Evolutionary conservation across 2,329 filamentous ascomycete genomes (phyloP).

Genomic region (Pseudogymnoascus sp.): DNA sequence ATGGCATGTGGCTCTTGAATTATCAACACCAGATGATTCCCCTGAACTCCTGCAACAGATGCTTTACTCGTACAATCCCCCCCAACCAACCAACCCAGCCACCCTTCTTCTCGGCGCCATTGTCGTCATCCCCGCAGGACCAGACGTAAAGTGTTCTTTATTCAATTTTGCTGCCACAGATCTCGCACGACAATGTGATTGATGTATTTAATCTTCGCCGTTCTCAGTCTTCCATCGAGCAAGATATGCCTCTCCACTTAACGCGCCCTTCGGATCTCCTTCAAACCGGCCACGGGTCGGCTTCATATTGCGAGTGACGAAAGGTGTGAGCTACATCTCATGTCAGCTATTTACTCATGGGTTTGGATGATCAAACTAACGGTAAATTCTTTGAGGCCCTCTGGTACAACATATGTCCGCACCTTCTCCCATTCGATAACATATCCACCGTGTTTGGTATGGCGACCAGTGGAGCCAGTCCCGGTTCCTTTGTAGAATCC

Average conservation of each 20-base stretch:
- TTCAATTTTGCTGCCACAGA: neutral
- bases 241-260: constrained; percentile 54
- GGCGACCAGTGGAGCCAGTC: constrained; percentile 75
- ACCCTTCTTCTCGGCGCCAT: neutral
- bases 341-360: neutral
- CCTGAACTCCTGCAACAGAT: neutral
- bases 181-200: neutral
- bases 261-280: constrained; percentile 45
- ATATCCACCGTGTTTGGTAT: constrained; percentile 79
- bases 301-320: constrained; percentile 57
- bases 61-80: neutral
- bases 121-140: neutral
- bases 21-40: neutral
- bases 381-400: constrained; percentile 60
- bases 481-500: constrained; percentile 97
- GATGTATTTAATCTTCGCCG: constrained; percentile 34
- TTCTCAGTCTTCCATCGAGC: constrained; percentile 61
- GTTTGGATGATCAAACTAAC: constrained; percentile 37
- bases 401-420: constrained; percentile 78
- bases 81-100: neutral
- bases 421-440: constrained; percentile 79
- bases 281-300: constrained; percentile 44
- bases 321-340: constrained; percentile 61
- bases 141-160: neutral
- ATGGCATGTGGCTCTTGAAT: neutral